phyloP scores from a whole-genome alignment of 2,329 filamentous ascomycete species.

The Thermoascus crustaceus region DNA sequence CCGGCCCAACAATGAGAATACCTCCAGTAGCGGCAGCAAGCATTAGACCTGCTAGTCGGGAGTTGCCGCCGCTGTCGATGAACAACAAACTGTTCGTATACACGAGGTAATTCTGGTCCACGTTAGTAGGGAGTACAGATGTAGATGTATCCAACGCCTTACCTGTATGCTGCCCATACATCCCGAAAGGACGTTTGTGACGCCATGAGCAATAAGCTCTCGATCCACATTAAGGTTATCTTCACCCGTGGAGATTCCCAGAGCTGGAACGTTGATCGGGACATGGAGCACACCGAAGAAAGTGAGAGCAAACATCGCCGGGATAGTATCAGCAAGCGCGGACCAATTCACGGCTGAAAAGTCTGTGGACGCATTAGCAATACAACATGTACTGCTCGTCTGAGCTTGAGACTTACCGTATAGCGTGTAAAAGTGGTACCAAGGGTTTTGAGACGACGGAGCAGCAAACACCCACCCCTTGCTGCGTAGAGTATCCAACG shows the following conservation, averaged over 20 bases:
- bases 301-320: conserved; percentile 91
- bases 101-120: conserved; percentile 83
- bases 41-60: conserved; percentile 74
- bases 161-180: conserved; percentile 74
- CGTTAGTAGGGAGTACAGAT: background rate
- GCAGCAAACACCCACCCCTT: conserved; percentile 87
- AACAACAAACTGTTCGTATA: conserved; percentile 98
- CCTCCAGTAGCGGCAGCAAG: conserved; percentile 71
- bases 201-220: conserved; percentile 84
- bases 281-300: conserved; percentile 98
- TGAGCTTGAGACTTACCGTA: conserved; percentile 58
- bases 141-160: conserved; percentile 6
- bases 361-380: conserved; percentile 43
- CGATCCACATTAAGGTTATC: conserved; percentile 87
- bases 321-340: conserved; percentile 74
- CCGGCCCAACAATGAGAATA: conserved; percentile 77
- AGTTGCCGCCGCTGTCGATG: conserved; percentile 84
- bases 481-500: conserved; percentile 58
- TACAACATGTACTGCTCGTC: background rate
- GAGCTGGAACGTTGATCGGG: conserved; percentile 91
- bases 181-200: conserved; percentile 87
- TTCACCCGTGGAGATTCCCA: conserved; percentile 83
- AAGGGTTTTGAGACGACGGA: conserved; percentile 76
- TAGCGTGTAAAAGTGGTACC: conserved; percentile 96
- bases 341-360: conserved; percentile 74